These are phyloP conservation scores for Sisymbrium altissimum DNA, from an alignment of 345 rosid genomes.

Conservation along the genomic window DNA sequence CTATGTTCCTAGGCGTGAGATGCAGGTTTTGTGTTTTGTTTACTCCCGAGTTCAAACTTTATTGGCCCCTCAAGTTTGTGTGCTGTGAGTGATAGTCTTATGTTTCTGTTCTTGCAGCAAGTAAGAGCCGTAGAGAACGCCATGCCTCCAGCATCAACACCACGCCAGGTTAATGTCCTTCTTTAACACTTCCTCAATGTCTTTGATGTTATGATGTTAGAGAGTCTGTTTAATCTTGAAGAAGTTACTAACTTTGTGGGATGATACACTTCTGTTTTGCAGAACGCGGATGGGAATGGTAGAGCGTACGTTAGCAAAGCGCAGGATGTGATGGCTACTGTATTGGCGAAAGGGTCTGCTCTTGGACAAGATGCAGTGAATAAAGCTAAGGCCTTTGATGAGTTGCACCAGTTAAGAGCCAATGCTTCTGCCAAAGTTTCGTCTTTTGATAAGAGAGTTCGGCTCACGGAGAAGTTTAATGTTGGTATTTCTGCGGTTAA, in stretches of 20 bases:
- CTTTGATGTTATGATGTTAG: no score
- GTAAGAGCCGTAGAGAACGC: conserved; percentile 44
- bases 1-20: conserved; percentile 50
- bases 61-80: conserved; percentile 1
- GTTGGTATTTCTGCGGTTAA: conserved; percentile 86
- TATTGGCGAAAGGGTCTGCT: conserved; percentile 88
- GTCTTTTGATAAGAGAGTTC: conserved; percentile 75
- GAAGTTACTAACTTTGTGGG: not conserved
- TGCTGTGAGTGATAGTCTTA: not conserved
- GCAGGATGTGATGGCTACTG: conserved; percentile 72
- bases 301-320: conserved; percentile 75
- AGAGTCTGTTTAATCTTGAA: no score
- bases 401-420: conserved; percentile 77
- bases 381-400: conserved; percentile 92
- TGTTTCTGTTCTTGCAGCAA: conserved; percentile 49
- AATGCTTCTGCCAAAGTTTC: conserved; percentile 88
- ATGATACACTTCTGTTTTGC: conserved; percentile 14
- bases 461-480: conserved; percentile 77
- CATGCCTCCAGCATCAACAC: conserved; percentile 26
- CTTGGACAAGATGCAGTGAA: conserved; percentile 88
- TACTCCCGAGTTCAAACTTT: not conserved
- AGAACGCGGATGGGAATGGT: conserved; percentile 58
- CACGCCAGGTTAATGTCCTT: conserved; percentile 42
- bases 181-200: no score
- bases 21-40: conserved; percentile 39